A percentile compares a stretch with the other conserved stretches of the same genome.
These are phyloP conservation scores for Pelargonium nanum DNA, from an alignment of 345 rosid species.

Conservation along the genomic window DNA sequence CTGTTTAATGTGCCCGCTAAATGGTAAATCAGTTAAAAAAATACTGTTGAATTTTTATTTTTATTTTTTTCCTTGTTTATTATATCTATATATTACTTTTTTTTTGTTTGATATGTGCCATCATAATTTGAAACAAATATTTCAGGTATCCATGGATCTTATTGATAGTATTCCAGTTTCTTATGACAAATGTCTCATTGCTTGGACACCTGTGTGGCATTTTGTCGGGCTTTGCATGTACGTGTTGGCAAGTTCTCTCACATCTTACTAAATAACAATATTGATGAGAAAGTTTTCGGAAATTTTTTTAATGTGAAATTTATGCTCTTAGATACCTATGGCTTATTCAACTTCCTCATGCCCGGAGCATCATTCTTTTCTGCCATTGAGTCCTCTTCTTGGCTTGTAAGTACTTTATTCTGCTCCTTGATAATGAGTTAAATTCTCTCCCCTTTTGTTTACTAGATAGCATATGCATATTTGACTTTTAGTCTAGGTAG, in stretches of 20 bases:
- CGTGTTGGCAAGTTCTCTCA: conserved; percentile 18
- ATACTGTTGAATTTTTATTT: conserved; percentile 10
- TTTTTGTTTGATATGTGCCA: conserved; percentile 6
- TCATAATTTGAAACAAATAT: conserved; percentile 10
- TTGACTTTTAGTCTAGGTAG: neutral
- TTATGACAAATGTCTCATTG: conserved; percentile 86
- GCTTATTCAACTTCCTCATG: conserved; percentile 65
- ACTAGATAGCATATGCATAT: conserved; percentile 2
- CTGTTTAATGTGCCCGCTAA: conserved; percentile 92
- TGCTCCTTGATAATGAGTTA: conserved; percentile 1
- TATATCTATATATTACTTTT: neutral
- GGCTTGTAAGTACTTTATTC: conserved; percentile 54
- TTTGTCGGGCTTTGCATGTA: conserved; percentile 93
- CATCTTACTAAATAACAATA: conserved; percentile 1
- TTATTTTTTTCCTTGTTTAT: conserved; percentile 4
- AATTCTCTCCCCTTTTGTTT: conserved; percentile 4
- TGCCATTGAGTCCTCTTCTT: conserved; percentile 66
- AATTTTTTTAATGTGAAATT: neutral
- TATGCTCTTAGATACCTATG: conserved; percentile 57
- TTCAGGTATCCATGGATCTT: conserved; percentile 85
- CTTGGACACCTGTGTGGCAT: conserved; percentile 96
- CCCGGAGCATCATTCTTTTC: conserved; percentile 85
- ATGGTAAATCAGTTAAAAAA: conserved; percentile 38
- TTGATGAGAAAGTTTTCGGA: neutral
- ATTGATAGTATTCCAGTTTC: conserved; percentile 66